These are phyloP conservation scores for Echria macrotheca DNA, from an alignment of 495 filamentous ascomycete species.

Conservation along the genomic window DNA sequence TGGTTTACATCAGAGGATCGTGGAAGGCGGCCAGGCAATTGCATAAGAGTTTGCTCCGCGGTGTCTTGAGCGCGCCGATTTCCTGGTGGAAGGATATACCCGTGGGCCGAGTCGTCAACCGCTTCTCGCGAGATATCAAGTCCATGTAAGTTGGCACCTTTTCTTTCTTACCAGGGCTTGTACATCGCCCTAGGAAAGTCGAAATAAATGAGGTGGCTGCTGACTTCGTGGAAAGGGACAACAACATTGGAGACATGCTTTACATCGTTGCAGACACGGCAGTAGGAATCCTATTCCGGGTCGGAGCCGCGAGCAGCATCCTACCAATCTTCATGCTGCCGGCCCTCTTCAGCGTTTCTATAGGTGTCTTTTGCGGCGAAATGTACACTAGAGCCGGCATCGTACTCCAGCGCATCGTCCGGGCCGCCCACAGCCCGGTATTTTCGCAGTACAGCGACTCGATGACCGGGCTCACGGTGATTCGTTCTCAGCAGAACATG, in stretches of 20 bases:
- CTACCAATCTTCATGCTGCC: slow-evolving; percentile 46
- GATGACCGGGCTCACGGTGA: slow-evolving; percentile 41
- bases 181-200: too few relatives aligned
- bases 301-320: slow-evolving; percentile 43
- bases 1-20: slow-evolving; percentile 33
- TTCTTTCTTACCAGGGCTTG: too few relatives aligned
- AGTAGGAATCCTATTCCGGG: slow-evolving; percentile 36
- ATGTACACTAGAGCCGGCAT: slow-evolving; percentile 47
- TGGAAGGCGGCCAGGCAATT: slow-evolving; percentile 44
- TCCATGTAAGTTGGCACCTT: slow-evolving; percentile 25
- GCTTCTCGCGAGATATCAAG: slow-evolving; percentile 49
- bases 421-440: slow-evolving; percentile 43
- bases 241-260: slow-evolving; percentile 32
- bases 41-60: slow-evolving; percentile 39
- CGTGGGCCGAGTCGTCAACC: slow-evolving; percentile 51
- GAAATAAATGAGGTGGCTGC: too few relatives aligned
- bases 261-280: slow-evolving; percentile 34
- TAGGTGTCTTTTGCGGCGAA: slow-evolving; percentile 42
- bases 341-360: slow-evolving; percentile 34
- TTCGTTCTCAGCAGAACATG: slow-evolving; percentile 43
- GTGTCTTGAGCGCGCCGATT: slow-evolving; percentile 46
- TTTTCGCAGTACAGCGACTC: slow-evolving; percentile 49
- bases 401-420: slow-evolving; percentile 37
- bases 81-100: slow-evolving; percentile 53
- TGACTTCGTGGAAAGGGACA: too few relatives aligned